Base-by-base conservation (phyloP, 176 grass and related monocot species). In the Phragmites australis region DNA sequence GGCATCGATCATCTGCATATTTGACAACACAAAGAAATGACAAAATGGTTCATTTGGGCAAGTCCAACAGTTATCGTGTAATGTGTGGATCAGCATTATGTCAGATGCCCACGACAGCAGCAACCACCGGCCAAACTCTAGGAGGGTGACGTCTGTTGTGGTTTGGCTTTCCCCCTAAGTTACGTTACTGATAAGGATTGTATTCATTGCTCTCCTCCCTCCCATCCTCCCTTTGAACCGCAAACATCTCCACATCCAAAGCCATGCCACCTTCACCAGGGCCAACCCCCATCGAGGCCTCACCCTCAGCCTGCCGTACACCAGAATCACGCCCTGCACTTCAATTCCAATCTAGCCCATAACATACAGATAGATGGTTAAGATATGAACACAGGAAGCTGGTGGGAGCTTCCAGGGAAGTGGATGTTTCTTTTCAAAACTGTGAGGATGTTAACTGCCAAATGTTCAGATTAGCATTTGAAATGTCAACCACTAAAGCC, bases 1-100 rank as follows among this genome's bases (percentile, higher is more conserved):
- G 42, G 81, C 86, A 81, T 82, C 86, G 58, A 93, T 70, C 75
- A 89, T 82, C 95, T 98, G 88, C 74, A 75, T 61, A 80, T 71
- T 61, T 15, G 42, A 85, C 12, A 74, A 52, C 5, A 52, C 12
- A 62, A 84, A 18, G 2, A 44, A 63, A 55, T 68, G 23, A 68
- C 15, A 84, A 82, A 25, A 32, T 76, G 64, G 41, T 44, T 53
- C 71, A 68, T 43, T 70, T 81, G 27, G 30, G 54, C 32, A 80
- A 62, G 60, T 16, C 54, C 26, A 75, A 52, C 45, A 85, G 15
- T 75, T 71, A 87, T 11, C 23, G 29, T 46, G 43, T 23, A 78
- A 78, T 64, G 19, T 64, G 19, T 78, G 30, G 44, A 12, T 22
- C 32, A 34, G 30, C 27, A 65, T 8, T 32, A 63, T 65, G 59